A percentile compares a stretch with the other conserved stretches of the same genome.
phyloP scores from a whole-genome alignment of 2,329 filamentous ascomycete genomes.

The Botrytis squamosa region DNA sequence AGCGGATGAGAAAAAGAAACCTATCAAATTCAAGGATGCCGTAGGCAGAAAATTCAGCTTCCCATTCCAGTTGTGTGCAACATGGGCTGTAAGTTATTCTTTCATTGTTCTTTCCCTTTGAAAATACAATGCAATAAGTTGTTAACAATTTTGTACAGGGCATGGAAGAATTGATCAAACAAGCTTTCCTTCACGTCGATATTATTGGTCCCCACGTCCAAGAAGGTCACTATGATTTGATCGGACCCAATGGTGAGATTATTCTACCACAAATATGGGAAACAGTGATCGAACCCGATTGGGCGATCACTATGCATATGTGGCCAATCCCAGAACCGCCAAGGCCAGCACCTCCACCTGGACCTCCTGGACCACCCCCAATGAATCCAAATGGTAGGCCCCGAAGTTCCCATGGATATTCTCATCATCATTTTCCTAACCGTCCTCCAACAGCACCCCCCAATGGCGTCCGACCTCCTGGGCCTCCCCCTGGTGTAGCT shows the following conservation, averaged over 20 bases:
- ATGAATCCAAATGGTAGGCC: slow-evolving; percentile 21
- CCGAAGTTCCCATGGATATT: slow-evolving; percentile 24
- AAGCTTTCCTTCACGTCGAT: slow-evolving; percentile 79
- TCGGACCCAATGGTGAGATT: slow-evolving; percentile 77
- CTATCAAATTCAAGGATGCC: slow-evolving; percentile 88
- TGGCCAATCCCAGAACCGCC: slow-evolving; percentile 56
- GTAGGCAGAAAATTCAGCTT: slow-evolving; percentile 91
- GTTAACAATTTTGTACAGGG: slow-evolving; percentile 52
- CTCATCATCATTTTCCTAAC: slow-evolving; percentile 23
- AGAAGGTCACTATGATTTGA: slow-evolving; percentile 76
- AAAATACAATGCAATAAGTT: slow-evolving; percentile 18
- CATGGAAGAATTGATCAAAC: slow-evolving; percentile 83
- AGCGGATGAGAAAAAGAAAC: slow-evolving; percentile 49
- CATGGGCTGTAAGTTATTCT: slow-evolving; percentile 66
- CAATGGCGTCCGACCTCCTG: slow-evolving; percentile 24
- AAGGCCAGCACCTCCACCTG: slow-evolving; percentile 26
- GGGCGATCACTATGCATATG: slow-evolving; percentile 67
- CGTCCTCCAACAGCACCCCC: slow-evolving; percentile 23
- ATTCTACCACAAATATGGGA: slow-evolving; percentile 82
- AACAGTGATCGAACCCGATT: slow-evolving; percentile 75
- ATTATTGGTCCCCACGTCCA: slow-evolving; percentile 73
- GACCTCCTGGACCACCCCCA: slow-evolving; percentile 17
- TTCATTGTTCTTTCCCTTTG: not conserved
- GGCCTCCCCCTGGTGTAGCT: slow-evolving; percentile 22
- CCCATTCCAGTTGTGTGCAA: slow-evolving; percentile 80